These are phyloP conservation scores for Penicillium capsulatum DNA, from an alignment of 2,329 filamentous ascomycete species.

Conservation along the genomic window DNA sequence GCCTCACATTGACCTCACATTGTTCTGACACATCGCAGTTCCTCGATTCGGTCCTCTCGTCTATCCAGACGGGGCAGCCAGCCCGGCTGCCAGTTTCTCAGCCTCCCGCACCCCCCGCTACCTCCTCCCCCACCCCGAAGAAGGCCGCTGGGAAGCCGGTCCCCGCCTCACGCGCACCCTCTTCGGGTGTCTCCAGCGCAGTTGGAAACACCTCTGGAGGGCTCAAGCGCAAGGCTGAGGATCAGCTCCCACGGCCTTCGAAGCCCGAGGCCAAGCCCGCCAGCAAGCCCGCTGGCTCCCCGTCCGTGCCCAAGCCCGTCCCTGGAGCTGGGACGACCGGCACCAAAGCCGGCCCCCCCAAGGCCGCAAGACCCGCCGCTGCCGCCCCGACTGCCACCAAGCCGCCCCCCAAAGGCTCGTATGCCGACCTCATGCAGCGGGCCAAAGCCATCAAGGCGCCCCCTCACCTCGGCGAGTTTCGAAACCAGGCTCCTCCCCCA, in stretches of 20 bases:
- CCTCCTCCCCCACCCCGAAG: conserved; percentile 23
- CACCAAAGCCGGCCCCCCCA: conserved; percentile 14
- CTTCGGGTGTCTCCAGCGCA: conserved; percentile 17
- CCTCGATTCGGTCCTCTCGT: conserved; percentile 50
- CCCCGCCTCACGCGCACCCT: conserved; percentile 10
- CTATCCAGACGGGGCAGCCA: conserved; percentile 44
- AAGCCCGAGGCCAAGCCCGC: conserved; percentile 23
- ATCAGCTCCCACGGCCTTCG: conserved; percentile 30
- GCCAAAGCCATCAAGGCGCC: conserved; percentile 53
- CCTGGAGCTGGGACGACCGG: conserved; percentile 15
- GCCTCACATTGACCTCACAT: neutral
- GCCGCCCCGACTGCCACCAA: conserved; percentile 33
- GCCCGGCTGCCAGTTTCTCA: conserved; percentile 26
- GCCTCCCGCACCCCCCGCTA: conserved; percentile 22
- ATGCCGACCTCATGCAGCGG: conserved; percentile 55
- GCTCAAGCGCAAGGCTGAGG: conserved; percentile 45
- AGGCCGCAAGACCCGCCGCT: neutral
- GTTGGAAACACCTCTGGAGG: conserved; percentile 22
- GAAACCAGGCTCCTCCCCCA: conserved; percentile 48
- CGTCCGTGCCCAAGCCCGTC: conserved; percentile 20
- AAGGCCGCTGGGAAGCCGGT: conserved; percentile 22
- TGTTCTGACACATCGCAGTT: conserved; percentile 39
- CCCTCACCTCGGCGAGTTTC: conserved; percentile 50
- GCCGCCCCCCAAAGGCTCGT: conserved; percentile 55
- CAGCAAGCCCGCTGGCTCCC: conserved; percentile 18